Evolutionary conservation across 305 asterid species (phyloP), one percentile per base, ranked within the genome.

Genomic region (Monarda citriodora): DNA sequence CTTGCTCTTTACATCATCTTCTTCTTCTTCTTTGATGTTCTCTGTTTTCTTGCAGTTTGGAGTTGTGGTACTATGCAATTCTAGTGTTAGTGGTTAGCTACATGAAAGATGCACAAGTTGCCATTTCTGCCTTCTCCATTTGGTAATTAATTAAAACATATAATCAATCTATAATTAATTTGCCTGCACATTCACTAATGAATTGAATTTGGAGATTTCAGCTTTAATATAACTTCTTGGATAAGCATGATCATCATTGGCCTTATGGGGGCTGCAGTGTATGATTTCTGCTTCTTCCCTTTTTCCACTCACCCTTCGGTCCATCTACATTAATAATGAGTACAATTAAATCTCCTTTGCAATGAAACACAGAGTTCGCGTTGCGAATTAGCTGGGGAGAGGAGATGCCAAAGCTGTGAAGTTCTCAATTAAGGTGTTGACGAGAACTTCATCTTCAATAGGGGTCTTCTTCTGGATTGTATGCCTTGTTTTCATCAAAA

Each of bases 31-130:
- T n/a, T n/a, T n/a, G n/a, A n/a, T n/a, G n/a, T n/a, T n/a, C n/a
- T n/a, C n/a, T n/a, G n/a, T 31, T 5, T 32, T 32, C 0, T 32
- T 34, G 5, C 53, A 83, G 95, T 79, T 77, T 87, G 72, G 96
- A 87, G 79, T 22, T 82, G 12, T 84, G 93, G 93, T 82, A 82
- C 78, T 72, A 74, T 32, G 82, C 88, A 22, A 72, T 84, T 42
- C 76, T 87, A 2, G 88, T 87, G 6, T 61, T 87, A 56, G 73
- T 84, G 25, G 96, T 93, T 6, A 91, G 96, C 56, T 84, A 82
- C 52, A 74, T 84, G 91, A 74, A 69, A 68, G 71, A 84, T 57
- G 91, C 91, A 2, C 64, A 66, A 69, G 80, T 84, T 55, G 80
- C 87, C 34, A 88, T 87, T 58, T 76, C 90, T 22, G 88, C 91